Conservation (phyloP, 2,329 filamentous ascomycete genomes). For the Rachicladosporium sp. region DNA sequence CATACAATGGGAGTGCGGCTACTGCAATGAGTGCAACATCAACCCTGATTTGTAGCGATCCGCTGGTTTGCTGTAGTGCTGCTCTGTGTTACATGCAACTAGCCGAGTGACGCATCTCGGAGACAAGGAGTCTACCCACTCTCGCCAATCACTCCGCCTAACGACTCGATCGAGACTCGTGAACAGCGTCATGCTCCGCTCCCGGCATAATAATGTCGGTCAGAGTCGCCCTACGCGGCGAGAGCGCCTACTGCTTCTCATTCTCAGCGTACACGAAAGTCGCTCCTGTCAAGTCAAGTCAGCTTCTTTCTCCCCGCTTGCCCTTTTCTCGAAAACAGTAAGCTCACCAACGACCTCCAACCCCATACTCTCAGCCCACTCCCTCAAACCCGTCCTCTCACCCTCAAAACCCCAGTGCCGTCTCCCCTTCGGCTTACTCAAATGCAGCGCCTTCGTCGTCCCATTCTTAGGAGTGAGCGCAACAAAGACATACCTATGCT, state of each 20-base stretch:
- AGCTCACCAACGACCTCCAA: conserved; percentile 34
- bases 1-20: too few relatives aligned
- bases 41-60: too few relatives aligned
- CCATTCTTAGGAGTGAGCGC: conserved; percentile 35
- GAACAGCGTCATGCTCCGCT: too few relatives aligned
- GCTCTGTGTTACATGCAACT: too few relatives aligned
- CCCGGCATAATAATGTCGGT: too few relatives aligned
- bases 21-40: too few relatives aligned
- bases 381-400: conserved; percentile 37
- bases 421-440: conserved; percentile 37
- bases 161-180: too few relatives aligned
- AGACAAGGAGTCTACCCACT: too few relatives aligned
- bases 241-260: conserved; percentile 31
- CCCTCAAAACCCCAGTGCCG: conserved; percentile 45
- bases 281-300: conserved; percentile 17
- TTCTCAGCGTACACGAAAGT: conserved; percentile 38
- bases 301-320: background rate
- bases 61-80: too few relatives aligned
- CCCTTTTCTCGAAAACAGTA: conserved; percentile 5
- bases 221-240: too few relatives aligned
- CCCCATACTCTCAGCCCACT: conserved; percentile 38
- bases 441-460: conserved; percentile 28
- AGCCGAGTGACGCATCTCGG: too few relatives aligned
- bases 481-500: conserved; percentile 46
- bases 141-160: too few relatives aligned